Evolutionary conservation across 257 asterid species (phyloP), one percentile per base, ranked within the genome.

Genomic region (Avicennia marina): DNA sequence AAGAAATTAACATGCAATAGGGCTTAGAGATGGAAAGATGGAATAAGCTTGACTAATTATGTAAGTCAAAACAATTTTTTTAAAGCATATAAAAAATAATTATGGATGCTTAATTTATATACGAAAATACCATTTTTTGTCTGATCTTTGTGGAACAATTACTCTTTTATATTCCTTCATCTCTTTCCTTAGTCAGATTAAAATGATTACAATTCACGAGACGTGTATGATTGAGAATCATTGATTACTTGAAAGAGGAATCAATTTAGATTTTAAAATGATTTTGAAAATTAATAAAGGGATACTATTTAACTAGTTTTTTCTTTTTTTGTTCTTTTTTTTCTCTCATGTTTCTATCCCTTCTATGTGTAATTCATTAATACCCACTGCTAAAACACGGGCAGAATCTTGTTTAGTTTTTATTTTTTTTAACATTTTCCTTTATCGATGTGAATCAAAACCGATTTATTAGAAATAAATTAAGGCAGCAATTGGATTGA

Each of bases 71-170:
- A n/a, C n/a, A n/a, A n/a, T n/a, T n/a, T n/a, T n/a, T n/a, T n/a
- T n/a, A n/a, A n/a, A n/a, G n/a, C n/a, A n/a, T n/a, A n/a, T n/a
- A n/a, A n/a, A n/a, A n/a, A n/a, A 32, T 25, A 57, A 64, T 58
- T 29, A 36, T 21, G 48, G 57, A 32, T 51, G 64, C 53, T 63
- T 63, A 58, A 46, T 44, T 63, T 67, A 46, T 38, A 17, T n/a
- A n/a, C n/a, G n/a, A 73, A 69, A 67, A 60, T 74, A 45, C 75
- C 75, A 43, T 50, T 64, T 68, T 12, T 13, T 74, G 79, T 74
- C 79, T 61, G 53, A 50, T 46, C 58, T 69, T 69, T 74, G 70
- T 46, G 63, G 47, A 65, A 56, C 79, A 69, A 33, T 34, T 55
- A 12, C 11, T 48, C n/a, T 53, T 47, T 67, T 38, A 21, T 39